Conservation (phyloP, 331 rosid species). For the Malus hybrid region DNA sequence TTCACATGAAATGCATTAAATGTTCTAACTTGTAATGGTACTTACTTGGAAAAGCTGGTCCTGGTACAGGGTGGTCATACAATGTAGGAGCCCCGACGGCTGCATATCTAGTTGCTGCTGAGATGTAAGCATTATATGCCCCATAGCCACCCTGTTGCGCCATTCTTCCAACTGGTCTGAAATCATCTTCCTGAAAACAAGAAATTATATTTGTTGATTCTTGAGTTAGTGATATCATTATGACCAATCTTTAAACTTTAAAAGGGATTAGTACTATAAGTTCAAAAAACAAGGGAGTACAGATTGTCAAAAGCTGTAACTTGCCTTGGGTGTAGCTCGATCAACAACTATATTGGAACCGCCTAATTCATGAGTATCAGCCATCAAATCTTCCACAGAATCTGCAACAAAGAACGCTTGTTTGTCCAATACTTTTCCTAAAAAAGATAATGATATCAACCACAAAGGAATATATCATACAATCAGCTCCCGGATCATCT, state of each 20-base stretch:
- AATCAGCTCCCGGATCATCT: neutral
- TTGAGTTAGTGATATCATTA: neutral
- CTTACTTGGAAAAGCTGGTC: constrained; percentile 83
- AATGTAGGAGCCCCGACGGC: constrained; percentile 95
- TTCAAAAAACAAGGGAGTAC: neutral
- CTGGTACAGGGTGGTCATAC: constrained; percentile 68
- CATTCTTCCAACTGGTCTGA: constrained; percentile 69
- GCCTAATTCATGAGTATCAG: constrained; percentile 84
- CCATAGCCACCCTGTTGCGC: constrained; percentile 77
- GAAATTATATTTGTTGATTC: neutral
- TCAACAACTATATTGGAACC: constrained; percentile 92
- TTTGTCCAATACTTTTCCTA: neutral
- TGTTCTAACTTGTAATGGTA: constrained; percentile 9
- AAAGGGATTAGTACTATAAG: neutral
- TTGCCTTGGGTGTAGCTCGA: constrained; percentile 96
- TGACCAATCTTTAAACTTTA: neutral
- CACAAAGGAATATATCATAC: neutral
- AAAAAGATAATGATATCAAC: neutral
- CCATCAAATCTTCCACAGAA: constrained; percentile 87
- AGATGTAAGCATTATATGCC: constrained; percentile 91
- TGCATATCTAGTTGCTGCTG: constrained; percentile 95
- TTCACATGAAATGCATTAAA: neutral
- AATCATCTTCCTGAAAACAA: constrained; percentile 79
- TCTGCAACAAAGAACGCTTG: constrained; percentile 40
- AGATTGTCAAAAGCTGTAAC: constrained; percentile 18